Evolutionary conservation across 805 yeast species (phyloP), one percentile per base, ranked within the genome.

Genomic region (Candida ficus): DNA sequence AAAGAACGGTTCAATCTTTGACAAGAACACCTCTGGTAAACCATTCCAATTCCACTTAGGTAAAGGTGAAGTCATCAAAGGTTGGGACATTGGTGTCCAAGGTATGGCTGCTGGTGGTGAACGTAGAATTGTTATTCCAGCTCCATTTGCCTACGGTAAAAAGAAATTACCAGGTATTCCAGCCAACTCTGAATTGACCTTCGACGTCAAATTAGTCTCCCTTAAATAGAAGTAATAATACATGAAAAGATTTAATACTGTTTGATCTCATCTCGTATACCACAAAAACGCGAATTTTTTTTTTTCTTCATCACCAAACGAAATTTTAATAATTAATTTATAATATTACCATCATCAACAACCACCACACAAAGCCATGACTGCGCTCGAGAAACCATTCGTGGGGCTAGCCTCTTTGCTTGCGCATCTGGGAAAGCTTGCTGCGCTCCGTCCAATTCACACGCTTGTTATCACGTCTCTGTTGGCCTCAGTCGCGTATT

Each of bases 91-190:
- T 59, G 99, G 99, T 75, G 93, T 93, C 57, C 89, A 91, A 44
- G 98, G 98, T 63, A 90, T 93, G 97, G 80, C 95, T 43, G 95
- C 87, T 61, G 96, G 96, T 60, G 98, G 98, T 62, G 99, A 93
- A 76, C 90, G 99, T 77, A 82, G 98, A 73, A 88, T 93, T 53
- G 77, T 88, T 46, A 88, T 93, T 53, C 99, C 99, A 56, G 83
- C 99, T 40, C 78, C 90, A 58, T 85, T 86, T 80, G 99, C 96
- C 43, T 93, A 93, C 70, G 99, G 99, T 52, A 83, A 83, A 58
- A 83, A 85, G 71, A 78, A 85, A 50, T 75, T 93, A 50, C 99
- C 99, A 54, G 99, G 98, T 48, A 87, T 93, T 56, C 99, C 99
- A 59, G 86, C 96, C 58, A 93, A 93, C 82, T 84, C 95, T 49